Conservation (phyloP, 1,139 yeast species). For the Hyphopichia burtonii region DNA sequence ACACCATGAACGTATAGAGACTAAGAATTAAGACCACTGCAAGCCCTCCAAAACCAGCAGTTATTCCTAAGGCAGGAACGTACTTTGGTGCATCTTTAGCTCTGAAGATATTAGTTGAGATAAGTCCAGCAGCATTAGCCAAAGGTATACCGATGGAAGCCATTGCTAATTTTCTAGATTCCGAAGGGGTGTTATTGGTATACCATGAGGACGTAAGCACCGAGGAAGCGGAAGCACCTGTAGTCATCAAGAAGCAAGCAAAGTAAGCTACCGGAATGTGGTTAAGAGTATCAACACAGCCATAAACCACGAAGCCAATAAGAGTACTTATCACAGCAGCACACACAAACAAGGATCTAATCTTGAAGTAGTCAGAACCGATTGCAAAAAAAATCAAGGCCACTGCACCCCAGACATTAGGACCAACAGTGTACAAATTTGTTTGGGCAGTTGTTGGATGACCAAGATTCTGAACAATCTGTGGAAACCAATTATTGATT, state of each 20-base stretch:
- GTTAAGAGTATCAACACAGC: slow-evolving; percentile 37
- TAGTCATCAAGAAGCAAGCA: slow-evolving; percentile 33
- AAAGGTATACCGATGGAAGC: slow-evolving; percentile 31
- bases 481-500: slow-evolving; percentile 48
- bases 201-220: slow-evolving; percentile 52
- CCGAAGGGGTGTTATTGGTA: slow-evolving; percentile 49
- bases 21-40: slow-evolving; percentile 21
- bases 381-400: slow-evolving; percentile 21
- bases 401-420: slow-evolving; percentile 30
- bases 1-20: slow-evolving; percentile 29
- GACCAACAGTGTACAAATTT: slow-evolving; percentile 29
- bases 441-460: slow-evolving; percentile 25
- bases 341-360: slow-evolving; percentile 36
- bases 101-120: slow-evolving; percentile 29
- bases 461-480: slow-evolving; percentile 26
- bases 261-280: slow-evolving; percentile 43
- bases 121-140: slow-evolving; percentile 33
- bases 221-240: slow-evolving; percentile 32
- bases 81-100: slow-evolving; percentile 31
- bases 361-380: slow-evolving; percentile 21
- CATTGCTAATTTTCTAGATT: slow-evolving; percentile 30
- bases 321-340: slow-evolving; percentile 36
- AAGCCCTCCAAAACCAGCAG: slow-evolving; percentile 34
- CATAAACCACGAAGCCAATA: slow-evolving; percentile 46
- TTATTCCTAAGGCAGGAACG: slow-evolving; percentile 30